A percentile compares a stretch with the other conserved stretches of the same genome.
Evolutionary conservation across 257 asterid species (phyloP).

Genomic region (Phtheirospermum japonicum): DNA sequence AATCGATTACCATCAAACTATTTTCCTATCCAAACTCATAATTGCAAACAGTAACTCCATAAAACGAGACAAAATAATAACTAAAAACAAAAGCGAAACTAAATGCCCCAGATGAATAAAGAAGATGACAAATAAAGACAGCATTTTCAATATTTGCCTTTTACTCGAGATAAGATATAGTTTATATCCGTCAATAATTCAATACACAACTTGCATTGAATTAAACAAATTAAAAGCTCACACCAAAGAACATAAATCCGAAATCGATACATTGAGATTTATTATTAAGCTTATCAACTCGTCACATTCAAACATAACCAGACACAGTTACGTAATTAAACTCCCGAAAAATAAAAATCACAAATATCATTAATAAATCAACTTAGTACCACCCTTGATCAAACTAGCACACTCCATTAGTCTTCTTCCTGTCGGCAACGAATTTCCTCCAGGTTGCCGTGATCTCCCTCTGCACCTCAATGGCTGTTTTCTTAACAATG

Average conservation of each 20-base stretch:
- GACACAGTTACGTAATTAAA: too few relatives aligned
- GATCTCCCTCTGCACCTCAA: slow-evolving; percentile 66
- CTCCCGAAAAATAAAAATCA: not conserved
- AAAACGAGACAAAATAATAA: too few relatives aligned
- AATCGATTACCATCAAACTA: too few relatives aligned
- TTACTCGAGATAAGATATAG: too few relatives aligned
- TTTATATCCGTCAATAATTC: not conserved
- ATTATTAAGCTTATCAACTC: not conserved
- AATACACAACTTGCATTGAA: not conserved
- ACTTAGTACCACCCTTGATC: not conserved
- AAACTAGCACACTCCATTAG: slow-evolving; percentile 57
- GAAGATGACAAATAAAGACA: too few relatives aligned
- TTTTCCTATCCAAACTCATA: too few relatives aligned
- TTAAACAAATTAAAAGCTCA: not conserved
- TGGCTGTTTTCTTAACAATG: slow-evolving; percentile 44
- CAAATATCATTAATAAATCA: not conserved
- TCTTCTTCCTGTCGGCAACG: slow-evolving; percentile 75
- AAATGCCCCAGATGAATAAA: too few relatives aligned
- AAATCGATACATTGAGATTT: not conserved
- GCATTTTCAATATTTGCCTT: too few relatives aligned
- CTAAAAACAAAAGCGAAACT: too few relatives aligned
- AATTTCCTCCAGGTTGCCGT: slow-evolving; percentile 74
- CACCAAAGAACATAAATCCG: not conserved
- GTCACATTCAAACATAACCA: not conserved
- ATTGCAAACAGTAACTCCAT: too few relatives aligned